Conservation (phyloP, 306 rosid species). For the Medicago truncatula region MtrunA17r5.0-ANR NC_053042.1:14586001-14586500, state of each 20-base stretch:
- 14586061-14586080: conserved; percentile 73
- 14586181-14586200: conserved; percentile 91
- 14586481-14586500: no score
- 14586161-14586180: conserved; percentile 81
- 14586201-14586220: conserved; percentile 94
- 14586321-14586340: conserved; percentile 64
- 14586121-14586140: background rate
- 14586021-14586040: conserved; percentile 92
- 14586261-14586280: conserved; percentile 86
- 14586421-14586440: no score
- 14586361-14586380: background rate
- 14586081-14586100: conserved; percentile 39
- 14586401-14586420: background rate
- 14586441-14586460: no score
- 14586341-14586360: conserved; percentile 64
- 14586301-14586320: conserved; percentile 75
- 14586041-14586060: conserved; percentile 94
- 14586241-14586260: conserved; percentile 97
- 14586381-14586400: background rate
- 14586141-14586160: conserved; percentile 1
- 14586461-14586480: no score
- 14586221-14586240: conserved; percentile 85
- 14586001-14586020: conserved; percentile 90
- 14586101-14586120: background rate
- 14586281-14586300: conserved; percentile 41